Percentiles rank a stretch among this genome's conserved stretches.
Conservation (phyloP, 352 stramenopile species). For the Pythium periplocum region DNA sequence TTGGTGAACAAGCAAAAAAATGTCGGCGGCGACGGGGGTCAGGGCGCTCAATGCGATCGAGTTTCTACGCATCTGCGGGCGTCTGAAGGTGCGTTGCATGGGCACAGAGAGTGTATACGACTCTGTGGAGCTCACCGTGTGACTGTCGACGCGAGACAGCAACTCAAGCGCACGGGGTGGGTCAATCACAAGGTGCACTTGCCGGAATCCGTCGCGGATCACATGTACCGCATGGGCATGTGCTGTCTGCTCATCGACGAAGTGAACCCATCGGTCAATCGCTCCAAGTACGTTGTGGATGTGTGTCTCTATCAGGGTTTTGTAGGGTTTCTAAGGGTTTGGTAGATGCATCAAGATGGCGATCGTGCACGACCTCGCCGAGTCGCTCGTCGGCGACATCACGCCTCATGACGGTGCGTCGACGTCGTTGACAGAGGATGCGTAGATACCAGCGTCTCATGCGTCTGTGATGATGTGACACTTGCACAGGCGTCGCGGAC, state of each 20-base stretch:
- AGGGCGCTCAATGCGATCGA: constrained; percentile 69
- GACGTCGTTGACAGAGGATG: not conserved
- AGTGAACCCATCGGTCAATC: constrained; percentile 51
- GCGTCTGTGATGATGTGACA: not conserved
- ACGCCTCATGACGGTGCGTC: constrained; percentile 82
- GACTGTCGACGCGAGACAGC: constrained; percentile 27
- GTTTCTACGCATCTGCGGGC: constrained; percentile 74
- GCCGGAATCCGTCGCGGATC: constrained; percentile 90
- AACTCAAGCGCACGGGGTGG: constrained; percentile 90
- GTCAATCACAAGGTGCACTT: constrained; percentile 86
- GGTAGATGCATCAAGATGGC: constrained; percentile 87
- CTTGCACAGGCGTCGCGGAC: constrained; percentile 64
- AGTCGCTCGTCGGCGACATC: constrained; percentile 92
- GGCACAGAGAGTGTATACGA: not conserved
- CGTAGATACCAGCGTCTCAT: not conserved
- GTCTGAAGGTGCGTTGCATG: constrained; percentile 51
- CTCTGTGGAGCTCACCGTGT: not conserved
- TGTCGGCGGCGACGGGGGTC: constrained; percentile 46
- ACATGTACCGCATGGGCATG: constrained; percentile 93
- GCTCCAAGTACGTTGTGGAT: constrained; percentile 41
- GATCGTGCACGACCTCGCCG: constrained; percentile 91
- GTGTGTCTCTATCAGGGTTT: constrained; percentile 4
- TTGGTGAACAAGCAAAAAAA: constrained; percentile 5
- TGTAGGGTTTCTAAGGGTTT: constrained; percentile 3
- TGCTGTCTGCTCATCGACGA: constrained; percentile 87